phyloP scores from a whole-genome alignment of 2,329 filamentous ascomycete species.

The Fusarium xylarioides region DNA sequence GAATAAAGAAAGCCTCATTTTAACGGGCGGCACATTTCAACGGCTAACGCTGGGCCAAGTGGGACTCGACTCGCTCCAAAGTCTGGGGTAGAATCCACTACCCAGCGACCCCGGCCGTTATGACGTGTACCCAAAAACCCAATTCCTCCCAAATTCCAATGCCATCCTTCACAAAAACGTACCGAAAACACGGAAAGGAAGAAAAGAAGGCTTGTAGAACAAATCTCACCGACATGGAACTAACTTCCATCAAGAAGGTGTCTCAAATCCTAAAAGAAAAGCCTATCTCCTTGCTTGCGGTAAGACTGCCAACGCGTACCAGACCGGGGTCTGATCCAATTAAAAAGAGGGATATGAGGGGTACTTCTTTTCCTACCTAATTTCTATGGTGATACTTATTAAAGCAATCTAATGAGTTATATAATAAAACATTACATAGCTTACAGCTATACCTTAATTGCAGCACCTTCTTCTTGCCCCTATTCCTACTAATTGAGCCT shows the following conservation, averaged over 20 bases:
- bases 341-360: no score
- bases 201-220: slow-evolving; percentile 1
- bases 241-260: slow-evolving; percentile 1
- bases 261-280: not conserved
- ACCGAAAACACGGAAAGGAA: not conserved
- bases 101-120: not conserved
- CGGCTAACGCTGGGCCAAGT: not conserved
- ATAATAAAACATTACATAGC: no score
- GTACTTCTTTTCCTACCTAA: no score
- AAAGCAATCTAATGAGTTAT: no score
- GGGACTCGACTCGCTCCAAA: not conserved
- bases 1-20: not conserved
- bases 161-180: no score
- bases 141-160: not conserved
- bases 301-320: no score
- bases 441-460: no score
- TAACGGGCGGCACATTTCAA: not conserved
- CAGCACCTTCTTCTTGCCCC: no score
- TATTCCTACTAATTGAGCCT: no score
- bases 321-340: no score
- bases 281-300: not conserved
- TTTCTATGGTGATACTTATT: no score
- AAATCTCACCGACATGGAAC: not conserved
- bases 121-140: not conserved
- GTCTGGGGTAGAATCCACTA: not conserved